Percentiles rank a stretch among this genome's conserved stretches.
Evolutionary conservation across 768 basidiomycete genomes (phyloP).

Genomic region (Rhodosporidiobolus sp.): DNA sequence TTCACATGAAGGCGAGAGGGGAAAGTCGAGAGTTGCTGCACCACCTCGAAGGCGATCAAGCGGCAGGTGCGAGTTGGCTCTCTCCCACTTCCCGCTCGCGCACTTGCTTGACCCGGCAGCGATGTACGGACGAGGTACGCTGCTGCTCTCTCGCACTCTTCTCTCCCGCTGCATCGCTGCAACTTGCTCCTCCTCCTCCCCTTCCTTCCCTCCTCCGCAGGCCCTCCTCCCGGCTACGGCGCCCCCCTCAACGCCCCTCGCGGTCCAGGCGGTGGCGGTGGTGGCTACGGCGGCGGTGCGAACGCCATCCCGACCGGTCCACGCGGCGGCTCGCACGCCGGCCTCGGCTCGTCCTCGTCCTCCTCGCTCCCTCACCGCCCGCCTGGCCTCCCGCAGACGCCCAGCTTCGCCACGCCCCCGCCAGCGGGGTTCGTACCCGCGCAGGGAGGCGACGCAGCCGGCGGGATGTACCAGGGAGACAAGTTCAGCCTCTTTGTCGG

Average conservation of each 20-base stretch:
- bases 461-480: conserved; percentile 11
- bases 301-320: neutral
- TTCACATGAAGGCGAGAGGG: neutral
- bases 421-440: neutral
- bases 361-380: conserved; percentile 4
- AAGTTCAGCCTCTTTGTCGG: conserved; percentile 44
- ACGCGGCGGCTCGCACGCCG: conserved; percentile 8
- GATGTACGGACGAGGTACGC: conserved; percentile 10
- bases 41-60: no score
- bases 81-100: neutral
- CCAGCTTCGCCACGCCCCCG: neutral
- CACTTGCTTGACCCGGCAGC: neutral
- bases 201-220: neutral
- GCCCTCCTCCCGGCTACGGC: neutral
- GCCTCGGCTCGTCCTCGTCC: conserved; percentile 5
- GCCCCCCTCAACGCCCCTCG: no score
- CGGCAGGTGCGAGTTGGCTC: neutral
- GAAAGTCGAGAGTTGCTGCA: neutral
- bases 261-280: no score
- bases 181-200: neutral
- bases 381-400: conserved; percentile 3
- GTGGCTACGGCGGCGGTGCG: neutral
- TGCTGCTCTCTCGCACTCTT: neutral
- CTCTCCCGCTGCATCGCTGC: neutral
- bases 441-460: neutral